Conservation (phyloP, 2,329 filamentous ascomycete species). For the Ophiostoma australiae region DNA sequence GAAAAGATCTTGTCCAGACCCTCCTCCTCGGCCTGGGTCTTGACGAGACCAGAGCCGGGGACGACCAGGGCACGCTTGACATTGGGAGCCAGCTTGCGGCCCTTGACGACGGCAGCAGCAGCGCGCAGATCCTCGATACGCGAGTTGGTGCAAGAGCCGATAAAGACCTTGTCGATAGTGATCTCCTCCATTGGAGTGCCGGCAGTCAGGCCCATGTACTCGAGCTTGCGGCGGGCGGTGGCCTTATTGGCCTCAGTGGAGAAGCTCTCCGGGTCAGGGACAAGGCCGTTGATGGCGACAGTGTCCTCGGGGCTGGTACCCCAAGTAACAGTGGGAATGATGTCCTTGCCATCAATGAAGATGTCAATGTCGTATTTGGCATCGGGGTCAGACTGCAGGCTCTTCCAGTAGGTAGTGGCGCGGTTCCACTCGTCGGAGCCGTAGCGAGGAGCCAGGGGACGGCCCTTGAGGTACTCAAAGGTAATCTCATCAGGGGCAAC, state of each 20-base stretch:
- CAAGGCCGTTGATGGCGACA: conserved; percentile 84
- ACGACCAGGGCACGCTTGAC: conserved; percentile 95
- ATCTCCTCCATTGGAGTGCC: conserved; percentile 93
- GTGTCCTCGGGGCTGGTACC: conserved; percentile 96
- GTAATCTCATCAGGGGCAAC: conserved; percentile 91
- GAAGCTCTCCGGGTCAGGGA: conserved; percentile 87
- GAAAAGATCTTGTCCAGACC: conserved; percentile 88
- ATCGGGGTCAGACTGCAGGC: conserved; percentile 75
- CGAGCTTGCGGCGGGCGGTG: conserved; percentile 72
- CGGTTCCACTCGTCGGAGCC: conserved; percentile 86
- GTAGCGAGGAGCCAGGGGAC: conserved; percentile 78
- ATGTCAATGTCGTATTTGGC: conserved; percentile 89
- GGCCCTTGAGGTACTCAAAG: conserved; percentile 90
- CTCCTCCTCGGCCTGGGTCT: conserved; percentile 83
- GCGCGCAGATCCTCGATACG: conserved; percentile 92
- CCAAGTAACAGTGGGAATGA: conserved; percentile 91
- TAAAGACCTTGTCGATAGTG: conserved; percentile 89
- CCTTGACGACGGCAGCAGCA: conserved; percentile 79
- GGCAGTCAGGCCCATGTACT: conserved; percentile 91
- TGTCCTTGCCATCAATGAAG: conserved; percentile 86
- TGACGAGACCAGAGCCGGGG: conserved; percentile 89
- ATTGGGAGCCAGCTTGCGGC: conserved; percentile 79
- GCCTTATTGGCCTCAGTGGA: conserved; percentile 72
- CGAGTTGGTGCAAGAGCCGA: conserved; percentile 95
- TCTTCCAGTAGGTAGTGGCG: conserved; percentile 82